phyloP scores from a whole-genome alignment of 352 stramenopile genomes.

The Detonula confervacea region DNA sequence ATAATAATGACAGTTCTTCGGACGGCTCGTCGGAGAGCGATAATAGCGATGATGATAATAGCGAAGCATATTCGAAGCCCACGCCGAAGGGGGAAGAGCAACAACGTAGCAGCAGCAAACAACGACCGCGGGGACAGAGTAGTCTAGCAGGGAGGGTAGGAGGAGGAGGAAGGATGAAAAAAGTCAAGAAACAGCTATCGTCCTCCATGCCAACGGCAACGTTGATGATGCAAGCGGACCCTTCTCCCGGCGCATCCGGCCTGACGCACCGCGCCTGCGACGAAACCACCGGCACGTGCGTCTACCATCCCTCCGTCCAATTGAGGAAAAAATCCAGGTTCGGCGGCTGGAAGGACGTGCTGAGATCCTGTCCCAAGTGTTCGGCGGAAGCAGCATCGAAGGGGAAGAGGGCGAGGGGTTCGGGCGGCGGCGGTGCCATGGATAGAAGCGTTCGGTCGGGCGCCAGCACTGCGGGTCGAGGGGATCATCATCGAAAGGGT shows the following conservation, averaged over 20 bases:
- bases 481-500: not conserved
- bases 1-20: no score
- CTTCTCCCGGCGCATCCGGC: not conserved
- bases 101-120: no score
- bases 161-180: no score
- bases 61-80: not conserved
- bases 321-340: slow-evolving; percentile 33
- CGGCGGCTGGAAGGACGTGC: slow-evolving; percentile 46
- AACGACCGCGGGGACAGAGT: no score
- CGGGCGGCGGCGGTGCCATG: not conserved
- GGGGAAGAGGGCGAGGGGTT: no score
- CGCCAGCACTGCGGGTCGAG: not conserved
- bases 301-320: slow-evolving; percentile 45
- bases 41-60: slow-evolving; percentile 18
- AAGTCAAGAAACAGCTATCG: not conserved
- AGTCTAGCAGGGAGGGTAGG: no score
- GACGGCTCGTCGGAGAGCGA: no score
- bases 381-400: not conserved
- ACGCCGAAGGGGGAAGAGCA: no score
- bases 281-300: slow-evolving; percentile 44
- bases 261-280: slow-evolving; percentile 44
- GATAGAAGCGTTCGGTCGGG: no score
- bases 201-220: not conserved
- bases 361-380: slow-evolving; percentile 50
- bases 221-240: not conserved